A percentile compares a stretch with the other conserved stretches of the same genome.
Evolutionary conservation across 2,329 filamentous ascomycete species (phyloP).

Genomic region (Plectosphaerella sp.): DNA sequence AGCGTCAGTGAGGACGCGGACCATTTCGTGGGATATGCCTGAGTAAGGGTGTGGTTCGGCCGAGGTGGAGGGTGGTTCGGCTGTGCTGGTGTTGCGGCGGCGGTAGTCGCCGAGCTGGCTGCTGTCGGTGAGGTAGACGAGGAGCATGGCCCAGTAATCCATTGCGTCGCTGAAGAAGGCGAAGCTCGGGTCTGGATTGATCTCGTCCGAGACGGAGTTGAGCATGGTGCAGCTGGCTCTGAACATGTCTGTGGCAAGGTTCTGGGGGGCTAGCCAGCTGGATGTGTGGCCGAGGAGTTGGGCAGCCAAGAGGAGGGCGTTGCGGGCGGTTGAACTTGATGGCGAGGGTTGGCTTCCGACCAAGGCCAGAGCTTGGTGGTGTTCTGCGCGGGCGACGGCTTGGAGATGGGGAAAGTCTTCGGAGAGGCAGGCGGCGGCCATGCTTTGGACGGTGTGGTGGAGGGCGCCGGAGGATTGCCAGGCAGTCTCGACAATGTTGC

Average conservation of each 20-base stretch:
- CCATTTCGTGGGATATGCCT: constrained; percentile 11
- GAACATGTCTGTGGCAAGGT: constrained; percentile 14
- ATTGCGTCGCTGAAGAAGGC: constrained; percentile 14
- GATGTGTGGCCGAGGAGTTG: constrained; percentile 14
- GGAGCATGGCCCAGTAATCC: constrained; percentile 18
- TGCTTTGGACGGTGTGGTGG: constrained; percentile 58
- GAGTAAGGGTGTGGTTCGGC: constrained; percentile 13
- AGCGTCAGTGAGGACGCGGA: constrained; percentile 10
- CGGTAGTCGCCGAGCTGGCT: constrained; percentile 4
- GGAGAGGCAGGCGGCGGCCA: constrained; percentile 57
- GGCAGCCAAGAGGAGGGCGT: constrained; percentile 7
- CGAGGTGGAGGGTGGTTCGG: neutral
- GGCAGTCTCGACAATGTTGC: constrained; percentile 13
- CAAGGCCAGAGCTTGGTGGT: constrained; percentile 7
- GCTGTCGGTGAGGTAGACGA: constrained; percentile 13
- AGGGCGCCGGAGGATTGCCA: constrained; percentile 56
- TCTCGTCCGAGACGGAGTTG: neutral
- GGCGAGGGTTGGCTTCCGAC: neutral
- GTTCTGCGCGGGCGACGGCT: constrained; percentile 6
- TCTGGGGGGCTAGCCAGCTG: constrained; percentile 15
- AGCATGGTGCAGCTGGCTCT: constrained; percentile 5
- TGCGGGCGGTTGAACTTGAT: constrained; percentile 22
- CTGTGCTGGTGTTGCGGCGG: neutral
- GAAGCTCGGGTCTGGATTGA: neutral
- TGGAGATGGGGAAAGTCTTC: constrained; percentile 26